phyloP scores from a whole-genome alignment of 108 stramenopile genomes.

The Conticribra guillardii region DNA sequence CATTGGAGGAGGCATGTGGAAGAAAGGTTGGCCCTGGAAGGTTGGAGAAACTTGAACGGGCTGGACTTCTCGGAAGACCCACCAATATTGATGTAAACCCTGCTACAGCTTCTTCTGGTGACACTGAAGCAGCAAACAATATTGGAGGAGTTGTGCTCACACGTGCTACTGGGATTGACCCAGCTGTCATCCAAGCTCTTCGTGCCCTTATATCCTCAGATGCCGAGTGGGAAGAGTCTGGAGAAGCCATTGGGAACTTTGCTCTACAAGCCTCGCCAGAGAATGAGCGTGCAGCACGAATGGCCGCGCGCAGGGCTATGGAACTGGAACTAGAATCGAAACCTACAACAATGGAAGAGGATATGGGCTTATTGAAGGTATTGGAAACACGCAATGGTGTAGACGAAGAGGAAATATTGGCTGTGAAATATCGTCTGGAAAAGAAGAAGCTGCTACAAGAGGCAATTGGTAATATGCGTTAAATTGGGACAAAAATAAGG shows the following conservation, averaged over 20 bases:
- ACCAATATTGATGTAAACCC: slow-evolving; percentile 20
- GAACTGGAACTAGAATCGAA: slow-evolving; percentile 76
- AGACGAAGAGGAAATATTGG: slow-evolving; percentile 60
- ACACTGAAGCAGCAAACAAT: slow-evolving; percentile 59
- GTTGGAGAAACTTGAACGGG: slow-evolving; percentile 75
- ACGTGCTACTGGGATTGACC: slow-evolving; percentile 77
- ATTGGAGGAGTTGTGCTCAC: slow-evolving; percentile 81
- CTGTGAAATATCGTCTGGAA: slow-evolving; percentile 77
- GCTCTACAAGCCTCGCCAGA: slow-evolving; percentile 55
- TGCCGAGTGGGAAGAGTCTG: slow-evolving; percentile 75
- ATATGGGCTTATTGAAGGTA: slow-evolving; percentile 62
- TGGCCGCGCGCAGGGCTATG: slow-evolving; percentile 72
- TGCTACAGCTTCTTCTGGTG: slow-evolving; percentile 17
- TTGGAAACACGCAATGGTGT: slow-evolving; percentile 34
- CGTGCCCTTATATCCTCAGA: slow-evolving; percentile 78
- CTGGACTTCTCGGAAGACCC: slow-evolving; percentile 72
- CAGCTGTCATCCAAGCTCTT: slow-evolving; percentile 82
- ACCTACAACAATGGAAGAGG: slow-evolving; percentile 77
- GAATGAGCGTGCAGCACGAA: slow-evolving; percentile 68
- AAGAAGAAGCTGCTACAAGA: slow-evolving; percentile 83
- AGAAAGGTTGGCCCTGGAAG: slow-evolving; percentile 70
- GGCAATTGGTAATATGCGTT: slow-evolving; percentile 54
- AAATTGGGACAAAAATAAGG: no score
- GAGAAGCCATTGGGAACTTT: slow-evolving; percentile 86
- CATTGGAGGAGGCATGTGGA: slow-evolving; percentile 75